Evolutionary conservation across 2,329 filamentous ascomycete genomes (phyloP).

Genomic region (Claviceps sp.): DNA sequence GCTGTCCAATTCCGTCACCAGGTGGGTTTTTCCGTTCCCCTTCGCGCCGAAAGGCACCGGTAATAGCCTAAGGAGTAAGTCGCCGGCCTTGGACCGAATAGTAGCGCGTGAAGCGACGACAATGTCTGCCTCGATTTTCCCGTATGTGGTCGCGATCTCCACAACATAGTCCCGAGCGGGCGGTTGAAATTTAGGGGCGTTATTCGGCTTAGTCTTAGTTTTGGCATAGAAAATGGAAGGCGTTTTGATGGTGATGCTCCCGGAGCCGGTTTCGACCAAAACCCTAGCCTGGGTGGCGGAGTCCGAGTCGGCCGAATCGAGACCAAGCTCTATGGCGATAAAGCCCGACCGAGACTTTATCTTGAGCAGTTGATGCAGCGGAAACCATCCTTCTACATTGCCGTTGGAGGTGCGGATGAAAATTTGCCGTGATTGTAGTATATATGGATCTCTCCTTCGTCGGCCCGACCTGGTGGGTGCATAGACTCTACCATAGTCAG

Average conservation of each 20-base stretch:
- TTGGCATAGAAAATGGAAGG: background rate
- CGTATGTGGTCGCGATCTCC: background rate
- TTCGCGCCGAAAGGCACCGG: conserved; percentile 28
- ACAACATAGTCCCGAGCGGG: background rate
- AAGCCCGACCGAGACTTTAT: conserved; percentile 30
- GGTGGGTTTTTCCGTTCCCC: conserved; percentile 11
- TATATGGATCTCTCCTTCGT: conserved; percentile 20
- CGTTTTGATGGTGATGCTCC: background rate
- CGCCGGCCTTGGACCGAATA: conserved; percentile 28
- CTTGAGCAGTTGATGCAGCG: conserved; percentile 34
- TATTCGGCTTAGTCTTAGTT: too few relatives aligned
- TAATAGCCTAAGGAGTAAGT: conserved; percentile 19
- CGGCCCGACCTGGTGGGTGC: conserved; percentile 11
- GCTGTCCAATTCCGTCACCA: conserved; percentile 31
- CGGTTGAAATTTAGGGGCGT: background rate
- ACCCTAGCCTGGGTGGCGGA: background rate
- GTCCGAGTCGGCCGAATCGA: background rate
- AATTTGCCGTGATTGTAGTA: conserved; percentile 29
- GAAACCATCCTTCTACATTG: conserved; percentile 33
- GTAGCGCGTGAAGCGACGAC: conserved; percentile 25
- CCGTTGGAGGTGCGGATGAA: conserved; percentile 30
- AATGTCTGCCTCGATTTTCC: conserved; percentile 15
- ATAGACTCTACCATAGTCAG: conserved; percentile 20
- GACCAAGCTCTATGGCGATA: conserved; percentile 12
- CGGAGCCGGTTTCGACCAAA: background rate